These are phyloP conservation scores for Xylaria sp. DNA, from an alignment of 495 filamentous ascomycete genomes.

Conservation along the genomic window DNA sequence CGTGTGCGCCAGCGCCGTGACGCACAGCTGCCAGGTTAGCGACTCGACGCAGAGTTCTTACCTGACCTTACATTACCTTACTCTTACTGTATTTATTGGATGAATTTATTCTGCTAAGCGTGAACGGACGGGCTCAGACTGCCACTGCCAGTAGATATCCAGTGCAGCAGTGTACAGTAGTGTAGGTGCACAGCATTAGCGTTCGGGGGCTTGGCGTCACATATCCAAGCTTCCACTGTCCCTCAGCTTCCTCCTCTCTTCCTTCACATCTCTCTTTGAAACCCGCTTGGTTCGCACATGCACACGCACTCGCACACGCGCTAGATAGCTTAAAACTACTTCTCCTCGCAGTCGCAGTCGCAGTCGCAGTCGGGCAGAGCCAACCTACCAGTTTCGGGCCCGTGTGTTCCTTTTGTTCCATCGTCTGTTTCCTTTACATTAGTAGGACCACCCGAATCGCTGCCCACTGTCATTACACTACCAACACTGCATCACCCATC, in stretches of 20 bases:
- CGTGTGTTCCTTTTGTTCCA: background rate
- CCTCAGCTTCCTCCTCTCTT: slow-evolving; percentile 16
- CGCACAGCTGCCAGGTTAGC: slow-evolving; percentile 3
- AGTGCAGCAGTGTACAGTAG: too few relatives aligned
- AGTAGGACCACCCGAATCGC: slow-evolving; percentile 14
- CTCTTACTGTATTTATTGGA: too few relatives aligned
- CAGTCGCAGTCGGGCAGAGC: background rate
- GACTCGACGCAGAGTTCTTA: background rate
- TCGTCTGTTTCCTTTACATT: background rate
- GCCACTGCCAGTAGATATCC: background rate
- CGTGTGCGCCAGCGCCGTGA: slow-evolving; percentile 15
- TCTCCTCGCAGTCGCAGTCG: too few relatives aligned
- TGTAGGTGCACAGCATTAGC: slow-evolving; percentile 26
- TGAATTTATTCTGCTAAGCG: slow-evolving; percentile 5
- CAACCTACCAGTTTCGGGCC: background rate
- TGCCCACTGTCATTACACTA: background rate
- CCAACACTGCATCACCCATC: too few relatives aligned
- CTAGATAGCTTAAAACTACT: background rate
- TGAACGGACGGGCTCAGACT: slow-evolving; percentile 12
- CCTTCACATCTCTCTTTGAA: slow-evolving; percentile 12
- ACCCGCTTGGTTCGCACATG: slow-evolving; percentile 11
- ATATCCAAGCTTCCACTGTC: slow-evolving; percentile 38
- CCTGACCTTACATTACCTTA: too few relatives aligned
- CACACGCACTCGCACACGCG: too few relatives aligned
- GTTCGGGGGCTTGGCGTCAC: slow-evolving; percentile 39